Conservation (phyloP, 306 rosid genomes). For the Acmispon strigosus region DNA sequence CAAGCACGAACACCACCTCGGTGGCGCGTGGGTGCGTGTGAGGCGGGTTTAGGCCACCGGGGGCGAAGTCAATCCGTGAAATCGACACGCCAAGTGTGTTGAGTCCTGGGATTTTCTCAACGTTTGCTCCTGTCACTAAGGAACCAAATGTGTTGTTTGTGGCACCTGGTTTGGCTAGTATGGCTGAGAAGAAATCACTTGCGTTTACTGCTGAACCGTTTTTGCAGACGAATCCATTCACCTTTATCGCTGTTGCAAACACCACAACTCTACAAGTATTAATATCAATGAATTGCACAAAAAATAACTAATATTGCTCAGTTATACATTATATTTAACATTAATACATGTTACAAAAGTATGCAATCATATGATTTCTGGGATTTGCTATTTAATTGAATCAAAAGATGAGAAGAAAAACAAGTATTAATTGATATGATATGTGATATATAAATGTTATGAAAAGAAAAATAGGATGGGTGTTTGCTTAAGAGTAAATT, state of each 20-base stretch:
- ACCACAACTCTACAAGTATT: background rate
- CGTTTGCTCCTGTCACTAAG: slow-evolving; percentile 63
- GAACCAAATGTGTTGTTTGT: slow-evolving; percentile 75
- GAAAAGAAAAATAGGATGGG: no score
- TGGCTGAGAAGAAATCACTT: slow-evolving; percentile 55
- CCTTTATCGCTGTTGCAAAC: slow-evolving; percentile 41
- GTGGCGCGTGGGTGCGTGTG: slow-evolving; percentile 98
- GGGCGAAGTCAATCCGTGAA: slow-evolving; percentile 75
- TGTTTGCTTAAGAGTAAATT: no score
- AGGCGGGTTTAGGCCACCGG: slow-evolving; percentile 80
- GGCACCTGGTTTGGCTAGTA: slow-evolving; percentile 58
- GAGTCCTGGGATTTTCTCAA: slow-evolving; percentile 65
- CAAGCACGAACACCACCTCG: slow-evolving; percentile 66
- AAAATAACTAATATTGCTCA: no score
- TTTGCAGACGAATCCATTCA: slow-evolving; percentile 82
- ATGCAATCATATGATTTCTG: no score
- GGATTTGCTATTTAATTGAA: no score
- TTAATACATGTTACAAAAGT: background rate
- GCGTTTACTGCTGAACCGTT: slow-evolving; percentile 34
- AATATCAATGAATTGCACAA: no score
- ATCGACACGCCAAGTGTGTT: slow-evolving; percentile 85
- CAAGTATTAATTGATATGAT: no score
- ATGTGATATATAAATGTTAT: no score
- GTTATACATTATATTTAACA: no score
- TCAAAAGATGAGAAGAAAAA: background rate